Percentiles rank a stretch among this genome's conserved stretches.
Evolutionary conservation across 2,329 filamentous ascomycete species (phyloP).

Genomic region (Graphiopsis chlorocephala): DNA sequence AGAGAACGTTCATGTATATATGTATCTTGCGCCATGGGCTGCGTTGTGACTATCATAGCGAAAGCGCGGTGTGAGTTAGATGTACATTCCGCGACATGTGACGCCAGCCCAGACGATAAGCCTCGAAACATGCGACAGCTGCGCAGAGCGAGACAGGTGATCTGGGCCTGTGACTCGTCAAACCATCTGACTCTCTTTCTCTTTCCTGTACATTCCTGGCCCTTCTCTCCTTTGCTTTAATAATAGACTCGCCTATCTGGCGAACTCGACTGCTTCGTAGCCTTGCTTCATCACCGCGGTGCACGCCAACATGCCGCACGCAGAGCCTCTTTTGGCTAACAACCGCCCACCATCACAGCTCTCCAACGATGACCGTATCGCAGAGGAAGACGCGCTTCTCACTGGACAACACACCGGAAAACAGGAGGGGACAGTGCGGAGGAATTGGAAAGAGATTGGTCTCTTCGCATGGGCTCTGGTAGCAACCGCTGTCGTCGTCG

Average conservation of each 20-base stretch:
- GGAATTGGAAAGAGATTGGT: constrained; percentile 69
- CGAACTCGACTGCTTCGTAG: not conserved
- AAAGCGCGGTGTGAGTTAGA: not conserved
- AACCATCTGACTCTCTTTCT: not conserved
- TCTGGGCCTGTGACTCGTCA: not conserved
- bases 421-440: constrained; percentile 31
- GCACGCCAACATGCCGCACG: constrained; percentile 12
- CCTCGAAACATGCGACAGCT: not conserved
- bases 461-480: constrained; percentile 80
- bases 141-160: not conserved
- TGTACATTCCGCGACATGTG: not conserved
- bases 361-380: constrained; percentile 52
- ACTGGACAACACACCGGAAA: constrained; percentile 49
- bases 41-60: not conserved
- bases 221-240: not conserved
- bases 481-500: constrained; percentile 73
- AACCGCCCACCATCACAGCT: constrained; percentile 54
- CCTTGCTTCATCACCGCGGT: not conserved
- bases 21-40: not conserved
- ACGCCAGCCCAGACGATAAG: not conserved
- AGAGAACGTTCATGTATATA: not conserved
- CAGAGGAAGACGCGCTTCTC: constrained; percentile 60
- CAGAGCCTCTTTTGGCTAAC: constrained; percentile 12
- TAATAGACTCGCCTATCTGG: not conserved
- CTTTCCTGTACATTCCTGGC: not conserved